A percentile compares a stretch with the other conserved stretches of the same genome.
Evolutionary conservation across 257 asterid genomes (phyloP).

Genomic region (Anisodus acutangulus): DNA sequence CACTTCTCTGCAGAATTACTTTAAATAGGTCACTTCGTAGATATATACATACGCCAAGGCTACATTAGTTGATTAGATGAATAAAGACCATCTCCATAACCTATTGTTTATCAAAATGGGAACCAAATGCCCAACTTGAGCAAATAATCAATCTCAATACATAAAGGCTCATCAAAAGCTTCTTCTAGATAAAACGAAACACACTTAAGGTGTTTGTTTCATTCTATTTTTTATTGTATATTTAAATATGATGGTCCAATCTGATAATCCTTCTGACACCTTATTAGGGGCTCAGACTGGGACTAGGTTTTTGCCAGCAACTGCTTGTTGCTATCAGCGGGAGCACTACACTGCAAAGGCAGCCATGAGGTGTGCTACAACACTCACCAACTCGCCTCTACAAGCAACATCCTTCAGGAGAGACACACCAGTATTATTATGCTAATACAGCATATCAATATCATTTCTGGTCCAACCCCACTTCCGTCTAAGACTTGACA

Average conservation of each 20-base stretch:
- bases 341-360: background rate
- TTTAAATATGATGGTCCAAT: background rate
- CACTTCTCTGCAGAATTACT: conserved; percentile 57
- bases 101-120: background rate
- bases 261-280: background rate
- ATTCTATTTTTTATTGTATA: background rate
- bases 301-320: background rate
- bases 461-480: background rate
- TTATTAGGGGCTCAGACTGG: background rate
- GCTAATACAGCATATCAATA: background rate
- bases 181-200: background rate
- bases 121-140: background rate
- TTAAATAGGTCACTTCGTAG: background rate
- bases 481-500: background rate
- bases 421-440: background rate
- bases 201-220: background rate
- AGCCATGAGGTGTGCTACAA: background rate
- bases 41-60: background rate
- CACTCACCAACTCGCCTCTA: background rate
- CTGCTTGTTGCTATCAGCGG: background rate
- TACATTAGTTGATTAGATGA: background rate
- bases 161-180: background rate
- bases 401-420: background rate
- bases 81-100: background rate
- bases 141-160: background rate